Evolutionary conservation across 2,329 filamentous ascomycete genomes (phyloP), one percentile per base, ranked within the genome.

Genomic region (Didymella keratinophila): DNA sequence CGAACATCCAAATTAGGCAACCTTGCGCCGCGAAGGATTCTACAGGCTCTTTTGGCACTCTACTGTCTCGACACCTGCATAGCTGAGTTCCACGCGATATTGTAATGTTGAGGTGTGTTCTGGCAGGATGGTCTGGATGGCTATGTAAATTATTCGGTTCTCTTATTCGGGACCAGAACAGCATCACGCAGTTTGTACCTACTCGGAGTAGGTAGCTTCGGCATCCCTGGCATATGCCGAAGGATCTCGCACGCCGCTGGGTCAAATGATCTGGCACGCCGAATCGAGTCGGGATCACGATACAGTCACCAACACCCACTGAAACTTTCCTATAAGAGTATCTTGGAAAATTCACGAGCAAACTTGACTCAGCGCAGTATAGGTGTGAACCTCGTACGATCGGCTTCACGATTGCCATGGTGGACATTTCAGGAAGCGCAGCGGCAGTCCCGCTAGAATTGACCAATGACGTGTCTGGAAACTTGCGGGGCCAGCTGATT

Each of bases 271-370:
- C 6, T 27, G 12, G 28, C 39, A 14, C 16, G 21, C 53, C 41
- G 42, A 56, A 45, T 34, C 20, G 27, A 28, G 1, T 30, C 41
- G 45, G 34, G n/a, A 42, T 48, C 48, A 28, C 36, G 42, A 23
- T 50, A 30, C 48, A 47, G 43, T 25, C 10, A n/a, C n/a, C 54
- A 27, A 57, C 43, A 25, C 30, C 9, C n/a, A 4, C 21, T 30
- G 12, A 11, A 12, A 28, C 8, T 42, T 52, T 47, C 48, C 36
- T 37, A 28, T 11, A 46, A 18, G n/a, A 43, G 48, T 45, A 57
- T 43, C 14, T 52, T 9, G 16, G n/a, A 32, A 6, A 2, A 16
- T 1, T 8, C 18, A 16, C 6, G 12, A 14, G 30, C 30, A 6
- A 9, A 32, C 30, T 3, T 16, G 10, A 5, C 30, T 32, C 30